phyloP scores from a whole-genome alignment of 1,139 yeast species.

The Blastobotrys ciferrii region DNA sequence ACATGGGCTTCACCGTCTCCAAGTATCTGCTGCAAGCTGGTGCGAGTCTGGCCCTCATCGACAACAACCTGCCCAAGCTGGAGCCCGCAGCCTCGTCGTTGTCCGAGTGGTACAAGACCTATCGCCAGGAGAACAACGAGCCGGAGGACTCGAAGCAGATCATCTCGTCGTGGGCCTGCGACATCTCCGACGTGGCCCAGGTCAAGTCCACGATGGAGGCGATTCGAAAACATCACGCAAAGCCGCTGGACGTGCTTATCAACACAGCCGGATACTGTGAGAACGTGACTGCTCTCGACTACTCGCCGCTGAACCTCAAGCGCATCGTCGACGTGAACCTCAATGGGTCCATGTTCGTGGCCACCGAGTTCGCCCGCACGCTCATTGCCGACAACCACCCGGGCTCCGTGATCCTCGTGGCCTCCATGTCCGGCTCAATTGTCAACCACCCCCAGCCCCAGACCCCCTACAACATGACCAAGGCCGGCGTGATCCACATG shows the following conservation, averaged over 20 bases:
- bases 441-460: slow-evolving; percentile 84
- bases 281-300: slow-evolving; percentile 72
- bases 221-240: slow-evolving; percentile 52
- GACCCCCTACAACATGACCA: slow-evolving; percentile 81
- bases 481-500: slow-evolving; percentile 81
- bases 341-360: slow-evolving; percentile 71
- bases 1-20: slow-evolving; percentile 59
- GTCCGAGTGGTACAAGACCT: slow-evolving; percentile 48
- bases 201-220: slow-evolving; percentile 58
- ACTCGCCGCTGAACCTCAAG: slow-evolving; percentile 70
- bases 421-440: slow-evolving; percentile 83
- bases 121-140: slow-evolving; percentile 7
- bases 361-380: slow-evolving; percentile 63
- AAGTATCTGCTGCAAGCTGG: slow-evolving; percentile 31
- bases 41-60: slow-evolving; percentile 61
- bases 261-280: slow-evolving; percentile 87
- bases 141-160: slow-evolving; percentile 18
- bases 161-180: slow-evolving; percentile 70
- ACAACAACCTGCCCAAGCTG: slow-evolving; percentile 57
- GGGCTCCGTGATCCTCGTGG: slow-evolving; percentile 73
- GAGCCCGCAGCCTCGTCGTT: slow-evolving; percentile 62
- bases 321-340: slow-evolving; percentile 68
- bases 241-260: slow-evolving; percentile 61
- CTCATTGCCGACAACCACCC: slow-evolving; percentile 48
- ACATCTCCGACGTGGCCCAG: slow-evolving; percentile 62